Evolutionary conservation across 1,284 basidiomycete species (phyloP).

Genomic region (Naganishia sp.): DNA sequence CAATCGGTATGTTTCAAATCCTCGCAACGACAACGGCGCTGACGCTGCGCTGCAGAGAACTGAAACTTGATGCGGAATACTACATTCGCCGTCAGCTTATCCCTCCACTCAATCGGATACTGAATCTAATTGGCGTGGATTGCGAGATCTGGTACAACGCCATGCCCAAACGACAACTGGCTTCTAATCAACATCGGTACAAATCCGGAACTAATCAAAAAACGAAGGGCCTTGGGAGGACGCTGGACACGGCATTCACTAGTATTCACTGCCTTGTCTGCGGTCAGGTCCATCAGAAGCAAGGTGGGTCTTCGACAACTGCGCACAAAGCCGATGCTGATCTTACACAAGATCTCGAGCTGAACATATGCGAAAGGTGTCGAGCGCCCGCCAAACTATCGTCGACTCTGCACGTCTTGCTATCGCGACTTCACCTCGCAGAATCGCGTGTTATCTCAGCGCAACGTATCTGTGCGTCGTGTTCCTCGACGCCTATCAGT

Average conservation of each 20-base stretch:
- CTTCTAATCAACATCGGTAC: slow-evolving; percentile 32
- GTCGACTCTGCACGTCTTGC: slow-evolving; percentile 64
- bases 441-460: slow-evolving; percentile 63
- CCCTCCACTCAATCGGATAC: slow-evolving; percentile 83
- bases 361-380: slow-evolving; percentile 66
- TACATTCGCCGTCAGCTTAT: slow-evolving; percentile 87
- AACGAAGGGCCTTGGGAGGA: slow-evolving; percentile 40
- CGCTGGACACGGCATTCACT: slow-evolving; percentile 74
- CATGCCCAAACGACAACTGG: slow-evolving; percentile 67
- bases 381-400: slow-evolving; percentile 55
- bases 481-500: slow-evolving; percentile 60
- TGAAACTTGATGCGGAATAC: slow-evolving; percentile 78
- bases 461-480: slow-evolving; percentile 71
- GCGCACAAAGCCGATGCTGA: neutral
- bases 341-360: slow-evolving; percentile 8
- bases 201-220: slow-evolving; percentile 2
- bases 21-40: slow-evolving; percentile 27
- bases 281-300: slow-evolving; percentile 42
- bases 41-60: slow-evolving; percentile 54
- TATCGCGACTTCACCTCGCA: slow-evolving; percentile 61
- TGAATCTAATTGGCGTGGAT: slow-evolving; percentile 88
- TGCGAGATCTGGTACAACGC: slow-evolving; percentile 84
- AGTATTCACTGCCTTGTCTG: slow-evolving; percentile 72
- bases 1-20: slow-evolving; percentile 60
- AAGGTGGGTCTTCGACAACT: neutral